These are phyloP conservation scores for Teratosphaeria epicoccoides DNA, from an alignment of 2,329 filamentous ascomycete genomes.

Conservation along the genomic window DNA sequence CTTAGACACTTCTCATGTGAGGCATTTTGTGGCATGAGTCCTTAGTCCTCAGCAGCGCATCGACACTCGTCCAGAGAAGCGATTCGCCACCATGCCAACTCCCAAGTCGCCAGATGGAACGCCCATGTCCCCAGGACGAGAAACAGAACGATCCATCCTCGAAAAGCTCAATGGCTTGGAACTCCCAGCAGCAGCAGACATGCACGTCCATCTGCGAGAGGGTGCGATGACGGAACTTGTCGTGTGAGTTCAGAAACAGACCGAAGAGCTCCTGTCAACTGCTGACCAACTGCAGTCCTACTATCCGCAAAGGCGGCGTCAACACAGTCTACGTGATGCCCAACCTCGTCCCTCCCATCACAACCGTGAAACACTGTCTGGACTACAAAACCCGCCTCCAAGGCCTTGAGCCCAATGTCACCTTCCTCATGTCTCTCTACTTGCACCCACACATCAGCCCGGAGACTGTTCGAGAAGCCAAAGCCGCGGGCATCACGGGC, in stretches of 20 bases:
- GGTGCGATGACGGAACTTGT: slow-evolving; percentile 43
- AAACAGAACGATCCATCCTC: slow-evolving; percentile 10
- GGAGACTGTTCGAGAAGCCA: slow-evolving; percentile 57
- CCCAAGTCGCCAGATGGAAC: background rate
- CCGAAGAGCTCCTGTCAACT: background rate
- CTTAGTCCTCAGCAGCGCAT: background rate
- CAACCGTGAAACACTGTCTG: slow-evolving; percentile 37
- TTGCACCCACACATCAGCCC: slow-evolving; percentile 40
- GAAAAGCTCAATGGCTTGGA: slow-evolving; percentile 34
- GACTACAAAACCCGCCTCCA: slow-evolving; percentile 36
- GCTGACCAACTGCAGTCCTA: slow-evolving; percentile 28
- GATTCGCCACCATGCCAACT: background rate
- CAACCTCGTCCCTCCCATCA: slow-evolving; percentile 41
- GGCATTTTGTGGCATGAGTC: background rate
- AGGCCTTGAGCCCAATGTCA: slow-evolving; percentile 38
- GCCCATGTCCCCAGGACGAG: background rate
- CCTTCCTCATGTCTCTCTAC: slow-evolving; percentile 43
- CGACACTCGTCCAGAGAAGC: background rate
- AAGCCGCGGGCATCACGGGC: slow-evolving; percentile 58
- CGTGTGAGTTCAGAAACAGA: slow-evolving; percentile 11
- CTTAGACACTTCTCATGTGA: background rate
- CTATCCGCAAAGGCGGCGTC: slow-evolving; percentile 41
- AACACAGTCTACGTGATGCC: slow-evolving; percentile 47
- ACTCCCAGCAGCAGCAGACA: slow-evolving; percentile 40
- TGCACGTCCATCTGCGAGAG: slow-evolving; percentile 43